Evolutionary conservation across 2,329 filamentous ascomycete genomes (phyloP).

Genomic region (Didymella pomorum): DNA sequence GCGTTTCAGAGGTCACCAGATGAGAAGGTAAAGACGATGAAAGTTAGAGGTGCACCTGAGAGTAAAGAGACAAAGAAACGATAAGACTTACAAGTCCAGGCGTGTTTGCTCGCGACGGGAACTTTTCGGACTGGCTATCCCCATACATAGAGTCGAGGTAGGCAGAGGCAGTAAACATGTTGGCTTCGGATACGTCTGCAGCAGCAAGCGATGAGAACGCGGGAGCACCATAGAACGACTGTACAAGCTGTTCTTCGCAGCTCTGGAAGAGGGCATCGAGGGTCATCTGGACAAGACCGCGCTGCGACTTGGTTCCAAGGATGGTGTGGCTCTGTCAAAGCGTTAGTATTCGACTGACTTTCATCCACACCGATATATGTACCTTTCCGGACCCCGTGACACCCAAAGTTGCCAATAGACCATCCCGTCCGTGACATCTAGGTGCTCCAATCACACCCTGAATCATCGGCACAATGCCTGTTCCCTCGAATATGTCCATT

Average conservation of each 20-base stretch:
- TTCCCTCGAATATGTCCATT: conserved; percentile 84
- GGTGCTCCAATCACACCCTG: conserved; percentile 79
- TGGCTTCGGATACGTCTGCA: conserved; percentile 82
- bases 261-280: conserved; percentile 90
- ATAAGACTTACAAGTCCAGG: conserved; percentile 54
- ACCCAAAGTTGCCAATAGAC: conserved; percentile 86
- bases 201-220: conserved; percentile 77
- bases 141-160: conserved; percentile 83
- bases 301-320: conserved; percentile 83
- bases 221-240: conserved; percentile 62
- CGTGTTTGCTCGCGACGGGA: conserved; percentile 55
- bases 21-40: conserved; percentile 24
- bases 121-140: conserved; percentile 67
- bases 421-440: conserved; percentile 83
- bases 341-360: conserved; percentile 23
- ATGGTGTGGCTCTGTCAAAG: conserved; percentile 87
- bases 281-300: conserved; percentile 89
- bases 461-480: conserved; percentile 76
- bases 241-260: conserved; percentile 74
- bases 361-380: conserved; percentile 1
- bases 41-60: conserved; percentile 18
- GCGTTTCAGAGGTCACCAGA: conserved; percentile 22
- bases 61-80: conserved; percentile 16
- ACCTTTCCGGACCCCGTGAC: conserved; percentile 98
- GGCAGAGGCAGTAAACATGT: conserved; percentile 73